These are phyloP conservation scores for Cutaneotrichosporon sp. DNA, from an alignment of 1,284 basidiomycete genomes.

Conservation along the genomic window DNA sequence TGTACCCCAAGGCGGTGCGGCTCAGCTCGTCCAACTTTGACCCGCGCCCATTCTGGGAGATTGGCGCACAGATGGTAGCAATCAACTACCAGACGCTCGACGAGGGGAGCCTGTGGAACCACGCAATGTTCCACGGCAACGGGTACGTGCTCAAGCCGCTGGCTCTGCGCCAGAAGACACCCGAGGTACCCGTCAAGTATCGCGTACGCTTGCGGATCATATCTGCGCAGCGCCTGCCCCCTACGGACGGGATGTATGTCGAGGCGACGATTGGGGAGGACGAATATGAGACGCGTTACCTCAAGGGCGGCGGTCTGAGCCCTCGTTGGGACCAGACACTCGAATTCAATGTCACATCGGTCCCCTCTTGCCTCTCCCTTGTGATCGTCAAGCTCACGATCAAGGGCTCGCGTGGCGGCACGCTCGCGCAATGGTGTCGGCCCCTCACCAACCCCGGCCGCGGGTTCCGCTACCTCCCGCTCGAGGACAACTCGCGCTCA, in stretches of 20 bases:
- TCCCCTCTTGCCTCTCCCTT: slow-evolving; percentile 71
- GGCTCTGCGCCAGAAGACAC: slow-evolving; percentile 67
- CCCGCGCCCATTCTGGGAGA: slow-evolving; percentile 85
- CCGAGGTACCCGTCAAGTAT: slow-evolving; percentile 61
- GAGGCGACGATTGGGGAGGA: slow-evolving; percentile 33
- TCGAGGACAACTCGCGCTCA: slow-evolving; percentile 76
- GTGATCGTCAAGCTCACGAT: slow-evolving; percentile 79
- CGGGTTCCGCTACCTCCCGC: slow-evolving; percentile 81
- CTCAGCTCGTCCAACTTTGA: slow-evolving; percentile 85
- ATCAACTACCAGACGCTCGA: slow-evolving; percentile 98
- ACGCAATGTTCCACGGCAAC: slow-evolving; percentile 85
- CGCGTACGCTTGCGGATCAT: slow-evolving; percentile 62
- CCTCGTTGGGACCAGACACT: slow-evolving; percentile 79
- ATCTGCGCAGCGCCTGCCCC: slow-evolving; percentile 89
- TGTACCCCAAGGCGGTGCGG: slow-evolving; percentile 83
- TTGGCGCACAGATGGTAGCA: slow-evolving; percentile 90
- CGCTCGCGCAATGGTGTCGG: slow-evolving; percentile 66
- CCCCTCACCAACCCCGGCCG: slow-evolving; percentile 44
- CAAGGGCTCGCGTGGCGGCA: slow-evolving; percentile 58
- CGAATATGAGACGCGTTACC: slow-evolving; percentile 57
- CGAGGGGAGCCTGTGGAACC: slow-evolving; percentile 65
- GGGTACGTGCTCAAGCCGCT: slow-evolving; percentile 91
- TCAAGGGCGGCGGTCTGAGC: slow-evolving; percentile 85
- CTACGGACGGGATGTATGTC: slow-evolving; percentile 62
- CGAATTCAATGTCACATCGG: slow-evolving; percentile 68